phyloP scores from a whole-genome alignment of 2,329 filamentous ascomycete genomes.

The Pseudogymnoascus sp. region DNA sequence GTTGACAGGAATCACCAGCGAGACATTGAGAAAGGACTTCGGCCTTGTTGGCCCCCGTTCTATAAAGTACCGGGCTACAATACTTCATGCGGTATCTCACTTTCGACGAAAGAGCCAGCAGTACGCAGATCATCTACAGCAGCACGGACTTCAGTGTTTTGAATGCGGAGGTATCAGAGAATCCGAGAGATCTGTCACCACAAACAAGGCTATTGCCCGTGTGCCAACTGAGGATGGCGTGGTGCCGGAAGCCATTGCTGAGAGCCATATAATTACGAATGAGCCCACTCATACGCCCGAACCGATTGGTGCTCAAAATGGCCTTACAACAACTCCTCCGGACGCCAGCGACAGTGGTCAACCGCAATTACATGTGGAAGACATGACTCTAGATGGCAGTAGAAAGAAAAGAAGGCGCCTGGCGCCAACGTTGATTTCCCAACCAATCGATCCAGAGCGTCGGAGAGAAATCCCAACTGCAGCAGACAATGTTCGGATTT shows the following conservation, averaged over 20 bases:
- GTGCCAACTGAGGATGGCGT: background rate
- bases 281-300: background rate
- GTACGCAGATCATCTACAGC: background rate
- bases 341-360: background rate
- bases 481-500: slow-evolving; percentile 19
- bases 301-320: background rate
- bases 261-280: background rate
- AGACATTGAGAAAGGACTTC: slow-evolving; percentile 21
- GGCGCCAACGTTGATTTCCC: slow-evolving; percentile 25
- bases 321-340: background rate
- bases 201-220: background rate
- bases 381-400: slow-evolving; percentile 6
- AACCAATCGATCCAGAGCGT: slow-evolving; percentile 18
- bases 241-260: background rate
- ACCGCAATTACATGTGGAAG: background rate
- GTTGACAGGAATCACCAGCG: slow-evolving; percentile 20
- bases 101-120: slow-evolving; percentile 1
- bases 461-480: slow-evolving; percentile 21
- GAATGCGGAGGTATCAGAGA: background rate
- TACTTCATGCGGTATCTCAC: slow-evolving; percentile 5
- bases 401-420: slow-evolving; percentile 29
- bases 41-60: slow-evolving; percentile 17
- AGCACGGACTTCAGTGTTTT: background rate
- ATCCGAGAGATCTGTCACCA: background rate
- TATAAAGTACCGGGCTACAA: slow-evolving; percentile 2